Base-by-base conservation (phyloP, 257 asterid species). In the Capsicum chinense region DNA sequence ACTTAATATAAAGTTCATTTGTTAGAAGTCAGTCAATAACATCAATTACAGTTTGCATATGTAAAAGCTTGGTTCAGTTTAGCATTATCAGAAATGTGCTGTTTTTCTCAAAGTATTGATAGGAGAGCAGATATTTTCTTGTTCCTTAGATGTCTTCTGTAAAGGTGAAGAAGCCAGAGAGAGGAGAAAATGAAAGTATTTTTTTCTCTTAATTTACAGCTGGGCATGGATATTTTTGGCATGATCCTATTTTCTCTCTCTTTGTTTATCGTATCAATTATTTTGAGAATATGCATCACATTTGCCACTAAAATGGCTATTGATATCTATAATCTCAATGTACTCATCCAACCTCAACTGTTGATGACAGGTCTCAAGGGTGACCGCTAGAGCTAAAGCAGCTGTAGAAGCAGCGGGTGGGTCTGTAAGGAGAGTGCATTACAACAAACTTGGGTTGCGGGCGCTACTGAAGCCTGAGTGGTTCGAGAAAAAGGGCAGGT, bases 381-480 rank as follows among this genome's bases (percentile, higher is more conserved):
- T 93, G 84, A 96, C 98, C 0, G 99, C 86, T 21, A 91, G 98
- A 86, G 99, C 98, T 37, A 96, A 93, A 89, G 95, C 93, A 79
- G 97, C 98, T 11, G 98, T 94, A 0, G 99, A 94, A 90, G 98
- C 97, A 62, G 93, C 92, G 0, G 98, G 98, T 70, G 98, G 98
- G 60, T 84, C 97, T 3, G 99, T 94, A 39, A 92, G 98, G 87
- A 93, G 97, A 89, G 98, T 94, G 57, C 87, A 96, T 60, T 94
- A 96, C 93, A 94, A 96, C 88, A 92, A 94, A 88, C 70, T 96
- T 83, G 99, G 99, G 5, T 73, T 96, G 6, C 92, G 91, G 71
- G 98, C 99, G 1, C 89, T 94, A 83, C 95, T 96, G 66, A 92
- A 92, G 80, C 98, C 99, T 0, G 98, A 94, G 87, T 96, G 99